Base-by-base conservation (phyloP, 345 rosid genomes). In the Pugionium cornutum region DNA sequence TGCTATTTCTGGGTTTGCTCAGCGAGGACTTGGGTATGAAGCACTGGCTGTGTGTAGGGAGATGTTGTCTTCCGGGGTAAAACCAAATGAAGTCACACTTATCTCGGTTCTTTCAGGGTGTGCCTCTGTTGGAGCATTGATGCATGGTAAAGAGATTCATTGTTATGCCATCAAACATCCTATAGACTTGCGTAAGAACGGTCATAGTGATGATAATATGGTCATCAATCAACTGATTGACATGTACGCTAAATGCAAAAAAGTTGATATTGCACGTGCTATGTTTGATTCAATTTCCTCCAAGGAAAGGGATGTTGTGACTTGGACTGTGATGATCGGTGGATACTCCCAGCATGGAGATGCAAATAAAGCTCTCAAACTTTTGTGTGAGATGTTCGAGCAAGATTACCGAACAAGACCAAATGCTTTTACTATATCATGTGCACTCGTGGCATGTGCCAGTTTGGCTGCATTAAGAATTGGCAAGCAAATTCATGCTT, bases 341-440 rank as follows among this genome's bases (percentile, higher is more conserved):
- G 92, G 97, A n/a, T 84, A 84, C 65, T 83, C 92, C 25, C 97
- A 90, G 72, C 85, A 84, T 44, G 97, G 89, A 32, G 92, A 84
- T 72, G 88, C 92, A 3, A 88, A 82, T 53, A 79, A 83, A 64
- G 92, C 96, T 28, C 72, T 91, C 36, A 58, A 80, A 63, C 83
- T 88, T 37, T 83, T 91, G 48, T 67, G 89, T 28, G 74, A 62
- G 76, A 84, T 91, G 91, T 52, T 88, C 9, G 75, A 78, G 66
- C 68, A 78, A 66, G 70, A 68, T 44, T 70, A 48, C 46, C 40
- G 42, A 51, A 55, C 83, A 57, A 86, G 82, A 81, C 96, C 97
- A 37, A 91, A 91, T 71, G 82, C 80, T 34, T 88, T 78, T 72
- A 91, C 97, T 41, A 64, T 86, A 58, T 83, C 91, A 28, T 91